Percentiles rank a stretch among this genome's conserved stretches.
Evolutionary conservation across 352 stramenopile species (phyloP).

Genomic region (Pilasporangium apinafurcum): DNA sequence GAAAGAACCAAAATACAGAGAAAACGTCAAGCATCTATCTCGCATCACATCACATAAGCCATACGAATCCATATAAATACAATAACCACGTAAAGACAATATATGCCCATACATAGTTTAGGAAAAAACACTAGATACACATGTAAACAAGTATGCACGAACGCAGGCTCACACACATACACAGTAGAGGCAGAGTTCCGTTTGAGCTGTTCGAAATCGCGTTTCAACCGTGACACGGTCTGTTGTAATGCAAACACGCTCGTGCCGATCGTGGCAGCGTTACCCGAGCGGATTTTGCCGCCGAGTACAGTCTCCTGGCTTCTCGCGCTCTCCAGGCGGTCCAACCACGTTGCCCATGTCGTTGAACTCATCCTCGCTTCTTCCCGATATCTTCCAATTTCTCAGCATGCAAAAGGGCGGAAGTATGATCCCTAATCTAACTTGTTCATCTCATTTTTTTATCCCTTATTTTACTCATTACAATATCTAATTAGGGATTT

Average conservation of each 20-base stretch:
- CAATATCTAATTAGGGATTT: constrained; percentile 4
- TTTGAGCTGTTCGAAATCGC: constrained; percentile 79
- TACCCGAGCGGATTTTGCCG: constrained; percentile 60
- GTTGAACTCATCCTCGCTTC: constrained; percentile 43
- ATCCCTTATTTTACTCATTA: not conserved
- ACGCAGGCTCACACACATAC: constrained; percentile 22
- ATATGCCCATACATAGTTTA: too few relatives aligned
- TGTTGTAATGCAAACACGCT: constrained; percentile 84
- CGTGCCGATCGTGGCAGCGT: constrained; percentile 53
- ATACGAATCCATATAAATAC: not conserved
- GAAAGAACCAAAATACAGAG: not conserved
- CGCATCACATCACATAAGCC: not conserved
- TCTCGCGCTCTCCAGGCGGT: constrained; percentile 72
- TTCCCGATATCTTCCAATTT: not conserved
- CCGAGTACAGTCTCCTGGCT: constrained; percentile 56
- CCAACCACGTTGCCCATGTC: constrained; percentile 75
- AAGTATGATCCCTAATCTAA: constrained; percentile 5
- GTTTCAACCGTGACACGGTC: constrained; percentile 68
- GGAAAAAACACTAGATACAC: not conserved
- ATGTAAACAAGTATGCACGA: not conserved
- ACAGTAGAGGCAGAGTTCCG: constrained; percentile 32
- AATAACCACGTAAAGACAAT: too few relatives aligned
- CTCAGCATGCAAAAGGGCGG: constrained; percentile 1
- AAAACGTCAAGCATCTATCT: not conserved
- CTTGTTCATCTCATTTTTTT: not conserved